Evolutionary conservation across 192 early-diverging fungal species (phyloP), one percentile per base, ranked within the genome.

Genomic region (Entomortierella parvispora): DNA sequence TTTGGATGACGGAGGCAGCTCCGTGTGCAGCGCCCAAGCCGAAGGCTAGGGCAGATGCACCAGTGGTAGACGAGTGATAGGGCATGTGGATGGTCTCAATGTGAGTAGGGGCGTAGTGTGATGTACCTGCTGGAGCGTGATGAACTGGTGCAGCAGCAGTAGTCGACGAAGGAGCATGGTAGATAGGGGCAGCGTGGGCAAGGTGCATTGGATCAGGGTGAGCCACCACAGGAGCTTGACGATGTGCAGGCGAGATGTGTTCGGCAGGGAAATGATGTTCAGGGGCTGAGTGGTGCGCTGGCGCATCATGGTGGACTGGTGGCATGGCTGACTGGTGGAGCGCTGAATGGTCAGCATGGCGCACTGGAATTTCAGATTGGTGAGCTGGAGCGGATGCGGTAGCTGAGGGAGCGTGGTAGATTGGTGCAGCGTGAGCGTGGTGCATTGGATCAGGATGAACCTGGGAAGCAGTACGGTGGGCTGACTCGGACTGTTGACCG

Each of bases 231-330:
- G 33, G 31, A 1, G 4, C 31, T 14, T 40, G n/a, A 14, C 0
- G 37, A 5, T 40, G 37, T 12, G 37, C 4, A 22, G 54, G 33
- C 7, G 33, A 20, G 20, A 56, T 52, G 23, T 40, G 47, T 6
- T 40, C 25, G 14, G 45, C 33, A 7, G 10, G 12, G 43, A 37
- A 12, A 32, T 57, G 32, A 2, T 34, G 42, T 54, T 66, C 65
- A 18, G 65, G 65, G 32, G 52, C 54, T 17, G 65, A 31, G 47
- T 59, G 57, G 33, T 59, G 57, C 9, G 66, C 66, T 22, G 66
- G 66, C 2, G 59, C 20, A 20, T 7, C 44, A 46, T 59, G 58
- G 26, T 59, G 58, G 17, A 59, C 43, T 45, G 58, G 58, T 9
- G 58, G 58, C 58, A 59, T 59, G 25, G 58, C 58, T 17, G 58